These are phyloP conservation scores for Lentinula lateritia DNA, from an alignment of 768 basidiomycete genomes.

Conservation along the genomic window DNA sequence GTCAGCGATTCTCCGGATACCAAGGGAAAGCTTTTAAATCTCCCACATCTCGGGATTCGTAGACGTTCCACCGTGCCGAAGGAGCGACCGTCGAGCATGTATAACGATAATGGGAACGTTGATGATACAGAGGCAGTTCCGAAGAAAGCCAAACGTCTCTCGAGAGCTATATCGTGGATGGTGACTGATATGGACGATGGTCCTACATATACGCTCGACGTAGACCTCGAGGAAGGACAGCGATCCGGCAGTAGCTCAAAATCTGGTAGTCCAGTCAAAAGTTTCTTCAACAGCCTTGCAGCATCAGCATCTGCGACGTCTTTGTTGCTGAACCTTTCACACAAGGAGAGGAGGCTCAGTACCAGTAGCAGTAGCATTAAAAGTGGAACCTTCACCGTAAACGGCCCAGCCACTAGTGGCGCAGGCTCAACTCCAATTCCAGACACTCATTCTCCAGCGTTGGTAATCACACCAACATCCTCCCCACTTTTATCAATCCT, in stretches of 20 bases:
- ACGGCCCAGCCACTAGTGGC: not conserved
- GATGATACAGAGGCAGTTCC: too few species aligned
- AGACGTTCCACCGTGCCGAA: not conserved
- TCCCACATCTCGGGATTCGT: not conserved
- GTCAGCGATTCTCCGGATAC: not conserved
- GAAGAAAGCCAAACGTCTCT: not conserved
- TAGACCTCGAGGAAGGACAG: not conserved
- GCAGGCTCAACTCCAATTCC: not conserved
- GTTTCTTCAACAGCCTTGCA: not conserved
- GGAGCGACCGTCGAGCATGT: not conserved
- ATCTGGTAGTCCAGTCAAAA: not conserved
- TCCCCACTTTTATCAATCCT: not conserved
- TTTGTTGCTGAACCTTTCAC: not conserved
- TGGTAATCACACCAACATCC: not conserved
- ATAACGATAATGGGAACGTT: not conserved
- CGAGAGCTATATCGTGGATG: not conserved
- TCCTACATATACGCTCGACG: not conserved
- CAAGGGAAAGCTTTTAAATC: not conserved
- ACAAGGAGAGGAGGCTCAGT: not conserved
- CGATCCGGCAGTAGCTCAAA: not conserved
- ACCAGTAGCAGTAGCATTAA: not conserved
- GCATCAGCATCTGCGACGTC: not conserved
- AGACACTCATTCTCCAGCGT: not conserved
- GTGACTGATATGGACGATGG: not conserved
- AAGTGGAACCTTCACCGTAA: not conserved